A percentile compares a stretch with the other conserved stretches of the same genome.
Evolutionary conservation across 352 stramenopile species (phyloP).

Genomic region (Phytophthora agathidicida): DNA sequence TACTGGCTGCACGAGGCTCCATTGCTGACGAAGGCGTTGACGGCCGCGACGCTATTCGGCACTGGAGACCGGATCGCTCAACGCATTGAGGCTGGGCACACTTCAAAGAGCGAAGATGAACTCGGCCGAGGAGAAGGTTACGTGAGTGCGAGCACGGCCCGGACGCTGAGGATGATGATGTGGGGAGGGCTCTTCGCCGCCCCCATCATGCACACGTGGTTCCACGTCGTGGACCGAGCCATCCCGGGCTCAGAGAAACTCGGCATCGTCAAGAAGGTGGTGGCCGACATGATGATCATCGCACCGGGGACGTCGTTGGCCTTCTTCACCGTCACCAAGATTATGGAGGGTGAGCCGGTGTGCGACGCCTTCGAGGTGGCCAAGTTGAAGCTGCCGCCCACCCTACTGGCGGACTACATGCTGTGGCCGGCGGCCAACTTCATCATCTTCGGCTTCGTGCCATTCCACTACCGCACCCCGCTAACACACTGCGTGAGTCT

Average conservation of each 20-base stretch:
- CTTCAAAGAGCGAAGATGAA: not conserved
- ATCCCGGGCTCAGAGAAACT: conserved; percentile 13
- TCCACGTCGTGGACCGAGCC: conserved; percentile 70
- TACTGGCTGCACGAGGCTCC: conserved; percentile 41
- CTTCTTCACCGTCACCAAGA: conserved; percentile 29
- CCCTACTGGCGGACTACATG: conserved; percentile 35
- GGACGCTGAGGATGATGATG: conserved; percentile 71
- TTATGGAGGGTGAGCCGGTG: conserved; percentile 26
- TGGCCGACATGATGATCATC: conserved; percentile 35
- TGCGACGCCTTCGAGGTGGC: conserved; percentile 19
- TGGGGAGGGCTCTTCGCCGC: conserved; percentile 82
- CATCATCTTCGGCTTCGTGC: conserved; percentile 33
- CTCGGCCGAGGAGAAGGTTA: not conserved
- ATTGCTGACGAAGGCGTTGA: conserved; percentile 52
- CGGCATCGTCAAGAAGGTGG: conserved; percentile 36
- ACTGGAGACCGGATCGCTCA: conserved; percentile 49
- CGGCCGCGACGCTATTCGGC: conserved; percentile 47
- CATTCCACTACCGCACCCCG: conserved; percentile 33
- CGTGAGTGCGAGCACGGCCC: conserved; percentile 8
- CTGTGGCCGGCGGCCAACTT: conserved; percentile 34
- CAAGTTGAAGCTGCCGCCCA: conserved; percentile 23
- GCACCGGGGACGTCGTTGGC: conserved; percentile 18
- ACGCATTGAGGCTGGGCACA: conserved; percentile 12
- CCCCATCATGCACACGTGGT: conserved; percentile 85
- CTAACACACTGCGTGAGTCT: conserved; percentile 37